Percentiles rank a stretch among this genome's conserved stretches.
phyloP scores from a whole-genome alignment of 306 rosid species.

The Quercus gilva region DNA sequence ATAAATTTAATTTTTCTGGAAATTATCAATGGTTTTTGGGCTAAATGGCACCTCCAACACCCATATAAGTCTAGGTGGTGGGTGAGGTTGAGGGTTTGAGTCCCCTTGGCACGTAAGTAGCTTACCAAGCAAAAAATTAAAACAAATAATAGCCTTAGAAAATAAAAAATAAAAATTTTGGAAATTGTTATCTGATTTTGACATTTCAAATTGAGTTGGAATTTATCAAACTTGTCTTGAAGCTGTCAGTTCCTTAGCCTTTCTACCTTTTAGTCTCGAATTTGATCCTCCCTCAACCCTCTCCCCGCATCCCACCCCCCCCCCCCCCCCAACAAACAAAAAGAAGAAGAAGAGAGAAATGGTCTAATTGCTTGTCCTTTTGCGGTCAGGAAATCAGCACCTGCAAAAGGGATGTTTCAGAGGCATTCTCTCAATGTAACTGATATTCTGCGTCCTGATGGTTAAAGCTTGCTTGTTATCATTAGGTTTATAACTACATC shows the following conservation, averaged over 20 bases:
- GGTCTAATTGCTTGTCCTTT: too few species aligned
- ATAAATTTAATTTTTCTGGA: background rate
- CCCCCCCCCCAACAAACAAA: slow-evolving; percentile 12
- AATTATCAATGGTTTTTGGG: too few species aligned
- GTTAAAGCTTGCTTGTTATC: slow-evolving; percentile 85
- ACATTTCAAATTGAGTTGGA: background rate
- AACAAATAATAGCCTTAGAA: too few species aligned
- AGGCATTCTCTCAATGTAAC: slow-evolving; percentile 15
- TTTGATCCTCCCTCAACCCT: background rate
- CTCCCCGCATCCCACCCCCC: too few species aligned
- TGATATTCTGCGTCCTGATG: slow-evolving; percentile 60
- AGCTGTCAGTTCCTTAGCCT: background rate
- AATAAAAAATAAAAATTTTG: too few species aligned
- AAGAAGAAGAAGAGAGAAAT: background rate
- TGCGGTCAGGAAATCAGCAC: too few species aligned
- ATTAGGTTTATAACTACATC: slow-evolving; percentile 51
- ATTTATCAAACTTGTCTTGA: background rate
- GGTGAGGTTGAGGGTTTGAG: too few species aligned
- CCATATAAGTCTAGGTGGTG: too few species aligned
- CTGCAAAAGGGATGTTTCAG: too few species aligned
- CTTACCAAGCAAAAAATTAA: too few species aligned
- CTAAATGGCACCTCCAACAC: too few species aligned
- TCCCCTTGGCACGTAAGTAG: too few species aligned
- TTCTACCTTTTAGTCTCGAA: background rate
- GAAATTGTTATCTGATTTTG: background rate